A percentile compares a stretch with the other conserved stretches of the same genome.
These are phyloP conservation scores for Boletus bicolor DNA, from an alignment of 768 basidiomycete species.

Conservation along the genomic window DNA sequence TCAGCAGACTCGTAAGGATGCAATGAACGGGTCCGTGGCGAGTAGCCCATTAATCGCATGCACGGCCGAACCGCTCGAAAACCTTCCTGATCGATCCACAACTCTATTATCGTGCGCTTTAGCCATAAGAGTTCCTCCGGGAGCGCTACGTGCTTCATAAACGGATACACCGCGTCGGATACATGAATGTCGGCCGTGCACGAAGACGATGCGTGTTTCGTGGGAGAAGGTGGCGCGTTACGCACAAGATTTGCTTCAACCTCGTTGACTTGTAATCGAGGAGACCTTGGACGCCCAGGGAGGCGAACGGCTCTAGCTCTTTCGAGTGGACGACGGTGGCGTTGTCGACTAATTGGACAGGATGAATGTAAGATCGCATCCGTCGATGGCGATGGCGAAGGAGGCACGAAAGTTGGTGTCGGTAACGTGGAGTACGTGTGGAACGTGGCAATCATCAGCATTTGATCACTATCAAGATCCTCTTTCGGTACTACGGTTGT, in stretches of 20 bases:
- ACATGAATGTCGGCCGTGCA: conserved; percentile 2
- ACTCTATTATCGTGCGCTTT: conserved; percentile 48
- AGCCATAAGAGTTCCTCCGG: conserved; percentile 51
- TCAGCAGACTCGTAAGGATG: conserved; percentile 27
- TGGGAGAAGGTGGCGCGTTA: conserved; percentile 2
- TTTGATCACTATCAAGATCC: conserved; percentile 20
- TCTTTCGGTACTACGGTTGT: conserved; percentile 10
- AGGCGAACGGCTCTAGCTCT: conserved; percentile 33
- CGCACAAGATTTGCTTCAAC: conserved; percentile 7
- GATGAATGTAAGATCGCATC: conserved; percentile 23
- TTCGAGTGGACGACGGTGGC: conserved; percentile 31
- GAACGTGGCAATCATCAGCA: conserved; percentile 15
- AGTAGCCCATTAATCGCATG: conserved; percentile 58
- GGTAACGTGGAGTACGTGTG: conserved; percentile 27
- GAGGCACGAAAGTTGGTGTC: conserved; percentile 28
- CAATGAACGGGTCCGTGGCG: conserved; percentile 31
- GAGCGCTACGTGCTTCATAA: conserved; percentile 21
- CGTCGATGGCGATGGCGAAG: conserved; percentile 28
- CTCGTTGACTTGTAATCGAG: conserved; percentile 18
- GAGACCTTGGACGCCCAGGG: conserved; percentile 25
- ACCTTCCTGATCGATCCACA: conserved; percentile 83
- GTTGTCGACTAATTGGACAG: conserved; percentile 19
- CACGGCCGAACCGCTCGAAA: conserved; percentile 61
- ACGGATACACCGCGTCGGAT: conserved; percentile 6
- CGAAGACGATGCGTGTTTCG: conserved; percentile 1